Conservation (phyloP, 441 rosid species). For the Isatis lusitanica region DNA sequence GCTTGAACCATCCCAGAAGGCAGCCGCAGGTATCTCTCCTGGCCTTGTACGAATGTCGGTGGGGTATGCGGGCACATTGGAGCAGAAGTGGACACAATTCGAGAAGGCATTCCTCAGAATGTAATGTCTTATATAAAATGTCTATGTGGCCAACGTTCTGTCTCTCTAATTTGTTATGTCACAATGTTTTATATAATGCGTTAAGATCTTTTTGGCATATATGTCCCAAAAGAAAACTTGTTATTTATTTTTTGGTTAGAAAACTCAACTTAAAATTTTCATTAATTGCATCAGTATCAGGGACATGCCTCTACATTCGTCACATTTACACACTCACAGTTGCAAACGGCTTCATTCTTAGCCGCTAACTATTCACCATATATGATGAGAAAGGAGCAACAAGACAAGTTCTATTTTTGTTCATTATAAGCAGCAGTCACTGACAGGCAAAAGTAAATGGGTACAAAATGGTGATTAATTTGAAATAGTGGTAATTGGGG, state of each 20-base stretch:
- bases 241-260: neutral
- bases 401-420: neutral
- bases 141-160: neutral
- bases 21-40: slow-evolving; percentile 80
- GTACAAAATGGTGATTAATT: slow-evolving; percentile 21
- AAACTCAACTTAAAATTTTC: neutral
- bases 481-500: slow-evolving; percentile 16
- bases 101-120: slow-evolving; percentile 71
- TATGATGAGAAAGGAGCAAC: neutral
- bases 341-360: no score
- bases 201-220: neutral
- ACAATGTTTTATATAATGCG: neutral
- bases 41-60: slow-evolving; percentile 86
- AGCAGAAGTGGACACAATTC: slow-evolving; percentile 85
- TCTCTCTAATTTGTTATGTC: neutral
- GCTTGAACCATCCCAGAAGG: slow-evolving; percentile 61
- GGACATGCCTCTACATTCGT: no score
- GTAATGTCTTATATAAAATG: slow-evolving; percentile 28
- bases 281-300: no score
- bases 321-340: no score
- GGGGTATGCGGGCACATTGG: slow-evolving; percentile 78
- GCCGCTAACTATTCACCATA: neutral
- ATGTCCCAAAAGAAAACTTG: no score
- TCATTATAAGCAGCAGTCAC: slow-evolving; percentile 1
- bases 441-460: slow-evolving; percentile 10